phyloP scores from a whole-genome alignment of 768 basidiomycete genomes.

The Suillus tomentosus region DNA sequence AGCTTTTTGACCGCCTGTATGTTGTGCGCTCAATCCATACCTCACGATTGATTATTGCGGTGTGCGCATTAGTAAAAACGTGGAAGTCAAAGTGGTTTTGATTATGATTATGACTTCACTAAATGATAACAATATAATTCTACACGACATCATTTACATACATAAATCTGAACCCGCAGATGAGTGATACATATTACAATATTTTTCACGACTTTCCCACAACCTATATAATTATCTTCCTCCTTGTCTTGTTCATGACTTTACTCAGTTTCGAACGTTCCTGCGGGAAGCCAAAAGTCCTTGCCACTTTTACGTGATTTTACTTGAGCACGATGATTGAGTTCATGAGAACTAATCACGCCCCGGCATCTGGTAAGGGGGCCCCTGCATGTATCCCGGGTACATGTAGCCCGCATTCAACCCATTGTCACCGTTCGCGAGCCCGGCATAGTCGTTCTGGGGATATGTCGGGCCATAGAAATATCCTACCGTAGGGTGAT shows the following conservation, averaged over 20 bases:
- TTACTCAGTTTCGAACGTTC: neutral
- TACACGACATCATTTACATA: neutral
- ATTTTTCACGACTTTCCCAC: neutral
- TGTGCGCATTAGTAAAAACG: neutral
- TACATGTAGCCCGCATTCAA: neutral
- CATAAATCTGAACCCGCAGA: neutral
- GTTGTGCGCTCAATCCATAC: constrained; percentile 2
- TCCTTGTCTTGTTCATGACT: neutral
- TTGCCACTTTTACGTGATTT: neutral
- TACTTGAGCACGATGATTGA: neutral
- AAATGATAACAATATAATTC: neutral
- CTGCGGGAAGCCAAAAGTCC: neutral
- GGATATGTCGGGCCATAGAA: neutral
- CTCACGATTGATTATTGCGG: neutral
- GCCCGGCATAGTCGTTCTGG: neutral
- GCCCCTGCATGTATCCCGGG: too few species aligned
- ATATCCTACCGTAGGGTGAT: neutral
- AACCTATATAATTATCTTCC: neutral
- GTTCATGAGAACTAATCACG: neutral
- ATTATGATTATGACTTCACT: neutral
- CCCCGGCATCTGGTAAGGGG: too few species aligned
- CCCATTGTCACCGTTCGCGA: neutral
- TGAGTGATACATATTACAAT: neutral
- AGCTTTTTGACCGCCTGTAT: neutral
- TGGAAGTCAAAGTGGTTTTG: neutral